A percentile compares a stretch with the other conserved stretches of the same genome.
phyloP scores from a whole-genome alignment of 2,329 filamentous ascomycete species.

The Claviceps monticola region DNA sequence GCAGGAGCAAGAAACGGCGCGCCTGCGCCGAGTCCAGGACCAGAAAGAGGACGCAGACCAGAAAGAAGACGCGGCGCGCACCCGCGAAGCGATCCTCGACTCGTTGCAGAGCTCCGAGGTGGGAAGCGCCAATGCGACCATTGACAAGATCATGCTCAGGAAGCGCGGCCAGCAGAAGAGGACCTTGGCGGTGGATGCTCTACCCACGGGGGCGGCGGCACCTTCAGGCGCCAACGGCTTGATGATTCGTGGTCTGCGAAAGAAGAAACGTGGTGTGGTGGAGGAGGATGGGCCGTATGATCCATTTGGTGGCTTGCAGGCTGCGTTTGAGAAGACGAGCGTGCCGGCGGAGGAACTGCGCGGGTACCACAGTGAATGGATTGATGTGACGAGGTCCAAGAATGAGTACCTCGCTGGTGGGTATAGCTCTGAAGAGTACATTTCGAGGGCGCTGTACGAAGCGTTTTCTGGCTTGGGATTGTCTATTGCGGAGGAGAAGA shows the following conservation, averaged over 20 bases:
- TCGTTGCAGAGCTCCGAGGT: conserved; percentile 48
- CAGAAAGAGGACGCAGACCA: conserved; percentile 58
- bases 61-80: conserved; percentile 46
- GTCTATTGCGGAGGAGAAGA: conserved; percentile 68
- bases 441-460: conserved; percentile 67
- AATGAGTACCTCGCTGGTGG: conserved; percentile 60
- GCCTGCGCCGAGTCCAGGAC: conserved; percentile 44
- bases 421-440: conserved; percentile 72
- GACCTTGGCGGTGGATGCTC: conserved; percentile 21
- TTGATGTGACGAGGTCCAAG: conserved; percentile 54
- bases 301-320: conserved; percentile 65
- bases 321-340: conserved; percentile 55
- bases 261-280: conserved; percentile 27
- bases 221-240: conserved; percentile 18
- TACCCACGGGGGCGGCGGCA: conserved; percentile 7
- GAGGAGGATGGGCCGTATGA: conserved; percentile 65
- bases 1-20: conserved; percentile 53
- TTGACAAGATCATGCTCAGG: conserved; percentile 54
- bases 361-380: conserved; percentile 61
- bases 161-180: conserved; percentile 46
- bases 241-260: conserved; percentile 71
- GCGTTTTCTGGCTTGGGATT: conserved; percentile 83
- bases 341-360: conserved; percentile 36
- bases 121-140: conserved; percentile 44
- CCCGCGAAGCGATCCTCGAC: conserved; percentile 55